Conservation (phyloP, 2,329 filamentous ascomycete species). For the Colletotrichum camelliae region DNA sequence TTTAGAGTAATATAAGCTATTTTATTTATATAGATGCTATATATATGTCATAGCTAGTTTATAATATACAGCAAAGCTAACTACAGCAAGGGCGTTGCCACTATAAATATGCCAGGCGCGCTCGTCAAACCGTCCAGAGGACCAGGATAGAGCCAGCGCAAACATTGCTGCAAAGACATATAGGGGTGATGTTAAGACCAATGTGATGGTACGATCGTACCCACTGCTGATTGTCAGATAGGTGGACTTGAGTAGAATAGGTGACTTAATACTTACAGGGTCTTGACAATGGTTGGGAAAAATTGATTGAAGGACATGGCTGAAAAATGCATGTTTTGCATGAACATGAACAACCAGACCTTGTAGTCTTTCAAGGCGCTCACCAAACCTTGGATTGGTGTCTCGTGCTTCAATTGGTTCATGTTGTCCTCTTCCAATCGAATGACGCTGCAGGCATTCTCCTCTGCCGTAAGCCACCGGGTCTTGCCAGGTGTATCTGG, state of each 20-base stretch:
- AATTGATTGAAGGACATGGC: conserved; percentile 75
- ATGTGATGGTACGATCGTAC: conserved; percentile 41
- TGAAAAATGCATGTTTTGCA: conserved; percentile 34
- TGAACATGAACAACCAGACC: conserved; percentile 33
- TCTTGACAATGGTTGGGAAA: conserved; percentile 76
- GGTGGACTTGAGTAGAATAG: background rate
- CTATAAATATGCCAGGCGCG: conserved; percentile 52
- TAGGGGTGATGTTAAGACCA: conserved; percentile 53
- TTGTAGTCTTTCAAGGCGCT: conserved; percentile 34
- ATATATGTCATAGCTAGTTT: too few species aligned
- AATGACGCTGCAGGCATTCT: conserved; percentile 13
- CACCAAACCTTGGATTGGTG: background rate
- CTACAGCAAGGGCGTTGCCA: conserved; percentile 43
- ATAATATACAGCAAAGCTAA: conserved; percentile 43
- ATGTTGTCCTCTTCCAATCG: background rate
- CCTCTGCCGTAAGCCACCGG: conserved; percentile 35
- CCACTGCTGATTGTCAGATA: conserved; percentile 24
- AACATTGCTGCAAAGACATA: conserved; percentile 42
- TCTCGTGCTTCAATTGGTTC: background rate
- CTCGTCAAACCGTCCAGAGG: conserved; percentile 51
- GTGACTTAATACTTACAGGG: conserved; percentile 30
- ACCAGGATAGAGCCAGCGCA: conserved; percentile 41
- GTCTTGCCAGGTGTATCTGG: conserved; percentile 35
- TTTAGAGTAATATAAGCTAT: too few species aligned
- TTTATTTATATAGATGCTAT: too few species aligned